Conservation (phyloP, 2,329 filamentous ascomycete species). For the Epichloe festucae region DNA sequence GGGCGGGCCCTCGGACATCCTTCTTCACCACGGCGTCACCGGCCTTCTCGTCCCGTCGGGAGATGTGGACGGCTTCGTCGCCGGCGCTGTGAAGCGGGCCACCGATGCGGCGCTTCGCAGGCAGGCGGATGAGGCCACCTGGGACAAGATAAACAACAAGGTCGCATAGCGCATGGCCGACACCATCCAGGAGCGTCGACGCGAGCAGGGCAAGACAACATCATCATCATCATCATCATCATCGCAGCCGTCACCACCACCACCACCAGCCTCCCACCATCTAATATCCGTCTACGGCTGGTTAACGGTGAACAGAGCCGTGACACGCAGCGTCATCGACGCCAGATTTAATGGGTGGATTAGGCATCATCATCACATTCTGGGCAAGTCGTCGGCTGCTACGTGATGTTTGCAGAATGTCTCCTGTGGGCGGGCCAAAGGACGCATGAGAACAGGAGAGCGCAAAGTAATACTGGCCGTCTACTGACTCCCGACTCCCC, state of each 20-base stretch:
- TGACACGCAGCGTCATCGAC: conserved; percentile 26
- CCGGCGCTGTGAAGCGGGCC: conserved; percentile 36
- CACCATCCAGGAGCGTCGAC: conserved; percentile 33
- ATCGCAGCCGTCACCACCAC: neutral
- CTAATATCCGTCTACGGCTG: conserved; percentile 30
- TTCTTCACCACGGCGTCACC: conserved; percentile 44
- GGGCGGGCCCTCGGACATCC: conserved; percentile 56
- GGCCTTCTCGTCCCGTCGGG: conserved; percentile 48
- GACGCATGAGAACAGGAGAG: conserved; percentile 17
- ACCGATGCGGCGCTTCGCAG: conserved; percentile 20
- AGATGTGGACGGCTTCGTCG: conserved; percentile 47
- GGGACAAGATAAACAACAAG: conserved; percentile 59
- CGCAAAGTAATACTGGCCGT: neutral
- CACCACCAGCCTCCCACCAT: conserved; percentile 13
- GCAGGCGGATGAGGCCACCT: conserved; percentile 15
- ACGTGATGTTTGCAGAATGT: conserved; percentile 35
- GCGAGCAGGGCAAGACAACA: conserved; percentile 13
- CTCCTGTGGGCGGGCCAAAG: conserved; percentile 27
- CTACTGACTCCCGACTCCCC: too few species aligned
- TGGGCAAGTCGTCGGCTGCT: conserved; percentile 35
- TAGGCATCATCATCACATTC: conserved; percentile 33
- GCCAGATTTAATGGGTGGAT: conserved; percentile 29
- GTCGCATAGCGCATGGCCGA: conserved; percentile 52
- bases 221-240: too few species aligned
- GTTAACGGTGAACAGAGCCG: conserved; percentile 26